Evolutionary conservation across 2,329 filamentous ascomycete genomes (phyloP).

Genomic region (Trichoderma guizhouense): DNA sequence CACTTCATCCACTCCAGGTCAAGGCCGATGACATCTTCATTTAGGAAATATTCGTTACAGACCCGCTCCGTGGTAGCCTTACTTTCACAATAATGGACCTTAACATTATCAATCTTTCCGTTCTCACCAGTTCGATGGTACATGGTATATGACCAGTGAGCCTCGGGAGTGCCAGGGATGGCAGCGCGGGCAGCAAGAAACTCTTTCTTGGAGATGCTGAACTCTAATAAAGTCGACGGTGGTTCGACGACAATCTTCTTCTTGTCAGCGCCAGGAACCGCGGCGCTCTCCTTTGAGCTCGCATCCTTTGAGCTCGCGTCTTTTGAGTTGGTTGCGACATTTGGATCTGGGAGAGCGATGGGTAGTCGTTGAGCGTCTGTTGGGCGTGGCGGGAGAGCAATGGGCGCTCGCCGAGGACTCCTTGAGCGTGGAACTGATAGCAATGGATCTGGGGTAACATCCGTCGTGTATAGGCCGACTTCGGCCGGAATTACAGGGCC

Average conservation of each 20-base stretch:
- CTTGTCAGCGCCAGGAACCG: not conserved
- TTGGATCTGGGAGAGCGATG: not conserved
- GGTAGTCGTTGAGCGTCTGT: not conserved
- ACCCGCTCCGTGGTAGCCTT: slow-evolving; percentile 65
- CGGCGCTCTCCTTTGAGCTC: not conserved
- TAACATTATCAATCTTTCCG: slow-evolving; percentile 51
- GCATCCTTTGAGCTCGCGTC: not conserved
- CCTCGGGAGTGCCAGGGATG: slow-evolving; percentile 41
- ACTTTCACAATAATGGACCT: slow-evolving; percentile 74
- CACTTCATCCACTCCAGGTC: slow-evolving; percentile 79
- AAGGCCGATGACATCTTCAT: slow-evolving; percentile 74
- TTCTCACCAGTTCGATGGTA: slow-evolving; percentile 54
- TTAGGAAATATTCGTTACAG: slow-evolving; percentile 60
- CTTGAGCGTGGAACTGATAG: not conserved
- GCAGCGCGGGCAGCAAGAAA: slow-evolving; percentile 46
- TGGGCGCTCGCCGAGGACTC: not conserved
- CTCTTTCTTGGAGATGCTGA: slow-evolving; percentile 30
- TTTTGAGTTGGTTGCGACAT: not conserved
- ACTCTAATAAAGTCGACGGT: slow-evolving; percentile 29
- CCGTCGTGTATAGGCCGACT: not conserved
- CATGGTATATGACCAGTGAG: slow-evolving; percentile 66
- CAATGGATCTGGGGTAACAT: not conserved
- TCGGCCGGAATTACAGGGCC: not conserved
- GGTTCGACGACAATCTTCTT: slow-evolving; percentile 19
- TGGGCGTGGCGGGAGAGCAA: not conserved